Evolutionary conservation across 768 basidiomycete species (phyloP).

Genomic region (Clitopilus hobsonii): DNA sequence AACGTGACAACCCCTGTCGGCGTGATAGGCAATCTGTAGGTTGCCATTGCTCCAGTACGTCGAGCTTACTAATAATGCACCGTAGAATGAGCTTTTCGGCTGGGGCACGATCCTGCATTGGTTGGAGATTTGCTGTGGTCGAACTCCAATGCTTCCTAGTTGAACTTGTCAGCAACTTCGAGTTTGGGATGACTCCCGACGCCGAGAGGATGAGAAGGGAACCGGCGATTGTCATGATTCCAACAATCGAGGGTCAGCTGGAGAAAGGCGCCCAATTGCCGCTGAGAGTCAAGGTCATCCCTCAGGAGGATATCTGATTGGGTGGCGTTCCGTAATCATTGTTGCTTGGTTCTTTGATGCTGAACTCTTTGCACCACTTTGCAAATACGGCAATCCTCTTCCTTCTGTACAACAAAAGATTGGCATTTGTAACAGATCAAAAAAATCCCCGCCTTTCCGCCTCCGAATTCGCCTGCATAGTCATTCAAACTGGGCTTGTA

Average conservation of each 20-base stretch:
- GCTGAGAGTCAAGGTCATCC: constrained; percentile 28
- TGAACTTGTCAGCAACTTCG: constrained; percentile 49
- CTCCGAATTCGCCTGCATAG: too few relatives aligned
- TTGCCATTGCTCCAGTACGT: constrained; percentile 5
- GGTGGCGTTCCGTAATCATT: background rate
- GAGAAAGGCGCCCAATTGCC: constrained; percentile 39
- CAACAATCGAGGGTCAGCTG: constrained; percentile 35
- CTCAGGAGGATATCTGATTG: constrained; percentile 13
- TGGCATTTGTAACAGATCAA: too few relatives aligned
- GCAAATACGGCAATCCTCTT: too few relatives aligned
- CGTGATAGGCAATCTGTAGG: constrained; percentile 44
- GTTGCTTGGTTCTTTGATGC: too few relatives aligned
- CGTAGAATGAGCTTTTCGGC: constrained; percentile 25
- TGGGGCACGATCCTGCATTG: constrained; percentile 29
- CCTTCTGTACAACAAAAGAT: too few relatives aligned
- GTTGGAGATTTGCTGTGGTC: constrained; percentile 36
- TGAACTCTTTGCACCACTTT: too few relatives aligned
- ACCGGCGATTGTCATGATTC: constrained; percentile 35
- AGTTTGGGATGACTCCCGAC: constrained; percentile 39
- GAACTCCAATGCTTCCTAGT: constrained; percentile 60
- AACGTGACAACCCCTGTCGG: constrained; percentile 39
- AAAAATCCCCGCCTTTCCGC: too few relatives aligned
- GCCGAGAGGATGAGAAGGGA: constrained; percentile 31
- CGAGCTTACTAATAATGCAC: too few relatives aligned
- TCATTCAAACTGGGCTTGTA: too few relatives aligned